Evolutionary conservation across 1,284 basidiomycete species (phyloP).

Genomic region (Agroathelia rolfsii): DNA sequence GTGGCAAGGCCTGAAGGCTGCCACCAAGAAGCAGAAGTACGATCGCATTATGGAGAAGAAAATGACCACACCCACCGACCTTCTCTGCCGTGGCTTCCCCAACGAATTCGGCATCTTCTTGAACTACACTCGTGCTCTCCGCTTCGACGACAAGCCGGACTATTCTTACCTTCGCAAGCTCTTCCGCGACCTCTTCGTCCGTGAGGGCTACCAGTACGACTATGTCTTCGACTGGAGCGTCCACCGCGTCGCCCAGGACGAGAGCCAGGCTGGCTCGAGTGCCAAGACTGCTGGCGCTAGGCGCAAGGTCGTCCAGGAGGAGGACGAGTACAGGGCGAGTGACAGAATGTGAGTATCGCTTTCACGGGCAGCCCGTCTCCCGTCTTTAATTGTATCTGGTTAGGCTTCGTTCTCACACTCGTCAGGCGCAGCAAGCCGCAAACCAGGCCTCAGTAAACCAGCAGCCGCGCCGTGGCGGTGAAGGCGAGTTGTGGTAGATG

Average conservation of each 20-base stretch:
- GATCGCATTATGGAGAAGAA: slow-evolving; percentile 99
- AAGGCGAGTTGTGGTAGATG: slow-evolving; percentile 68
- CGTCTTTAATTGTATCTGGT: slow-evolving; percentile 18
- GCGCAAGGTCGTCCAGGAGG: slow-evolving; percentile 68
- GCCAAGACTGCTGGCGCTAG: slow-evolving; percentile 46
- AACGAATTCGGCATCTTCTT: slow-evolving; percentile 97
- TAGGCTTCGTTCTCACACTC: slow-evolving; percentile 78
- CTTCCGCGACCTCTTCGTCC: slow-evolving; percentile 94
- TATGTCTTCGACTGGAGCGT: slow-evolving; percentile 98
- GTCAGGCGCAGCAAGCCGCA: slow-evolving; percentile 57
- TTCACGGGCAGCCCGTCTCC: slow-evolving; percentile 9
- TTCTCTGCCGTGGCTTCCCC: slow-evolving; percentile 93
- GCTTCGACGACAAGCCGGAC: slow-evolving; percentile 97
- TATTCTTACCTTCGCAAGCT: slow-evolving; percentile 97
- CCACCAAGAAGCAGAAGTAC: slow-evolving; percentile 99
- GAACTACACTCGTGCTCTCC: slow-evolving; percentile 93
- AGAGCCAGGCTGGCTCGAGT: slow-evolving; percentile 44
- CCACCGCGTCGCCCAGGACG: slow-evolving; percentile 64
- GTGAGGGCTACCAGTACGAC: slow-evolving; percentile 96
- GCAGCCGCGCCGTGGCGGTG: slow-evolving; percentile 49
- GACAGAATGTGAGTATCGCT: slow-evolving; percentile 62
- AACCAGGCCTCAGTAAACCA: slow-evolving; percentile 53
- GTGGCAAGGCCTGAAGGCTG: slow-evolving; percentile 97
- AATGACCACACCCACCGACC: slow-evolving; percentile 96
- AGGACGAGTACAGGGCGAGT: slow-evolving; percentile 67